These are phyloP conservation scores for Sophora flavescens DNA, from an alignment of 306 rosid species.

Conservation along the genomic window DNA sequence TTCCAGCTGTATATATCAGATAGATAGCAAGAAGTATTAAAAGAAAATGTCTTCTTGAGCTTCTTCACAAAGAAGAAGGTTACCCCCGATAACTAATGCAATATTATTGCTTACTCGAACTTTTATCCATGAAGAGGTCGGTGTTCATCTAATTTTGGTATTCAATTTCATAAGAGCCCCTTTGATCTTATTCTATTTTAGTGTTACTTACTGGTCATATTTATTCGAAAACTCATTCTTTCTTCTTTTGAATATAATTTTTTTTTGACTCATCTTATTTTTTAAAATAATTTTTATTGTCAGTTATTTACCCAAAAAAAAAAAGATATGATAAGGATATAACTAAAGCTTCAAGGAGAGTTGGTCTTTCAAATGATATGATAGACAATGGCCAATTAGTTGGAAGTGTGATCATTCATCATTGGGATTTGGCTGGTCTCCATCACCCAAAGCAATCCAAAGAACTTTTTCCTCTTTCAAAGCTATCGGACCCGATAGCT, in stretches of 20 bases:
- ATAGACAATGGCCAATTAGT: no score
- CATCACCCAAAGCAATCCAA: no score
- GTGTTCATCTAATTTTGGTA: no score
- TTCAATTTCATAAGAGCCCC: no score
- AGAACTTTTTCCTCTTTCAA: no score
- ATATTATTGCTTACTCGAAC: slow-evolving; percentile 64
- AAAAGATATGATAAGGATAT: no score
- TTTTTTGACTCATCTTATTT: not conserved
- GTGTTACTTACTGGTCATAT: slow-evolving; percentile 1
- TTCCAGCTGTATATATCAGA: slow-evolving; percentile 57
- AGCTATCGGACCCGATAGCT: no score
- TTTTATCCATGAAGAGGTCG: slow-evolving; percentile 72
- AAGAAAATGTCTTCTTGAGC: slow-evolving; percentile 64
- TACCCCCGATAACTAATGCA: slow-evolving; percentile 56
- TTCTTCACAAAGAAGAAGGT: slow-evolving; percentile 65
- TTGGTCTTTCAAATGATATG: no score
- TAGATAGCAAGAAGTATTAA: slow-evolving; percentile 60
- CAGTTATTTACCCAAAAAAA: not conserved
- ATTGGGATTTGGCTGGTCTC: no score
- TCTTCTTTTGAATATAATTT: not conserved
- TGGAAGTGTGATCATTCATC: no score
- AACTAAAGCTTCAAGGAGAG: no score
- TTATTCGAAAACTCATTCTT: not conserved
- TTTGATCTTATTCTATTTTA: not conserved
- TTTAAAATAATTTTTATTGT: not conserved